Evolutionary conservation across 768 basidiomycete genomes (phyloP).

Genomic region (Lepiota venenata): DNA sequence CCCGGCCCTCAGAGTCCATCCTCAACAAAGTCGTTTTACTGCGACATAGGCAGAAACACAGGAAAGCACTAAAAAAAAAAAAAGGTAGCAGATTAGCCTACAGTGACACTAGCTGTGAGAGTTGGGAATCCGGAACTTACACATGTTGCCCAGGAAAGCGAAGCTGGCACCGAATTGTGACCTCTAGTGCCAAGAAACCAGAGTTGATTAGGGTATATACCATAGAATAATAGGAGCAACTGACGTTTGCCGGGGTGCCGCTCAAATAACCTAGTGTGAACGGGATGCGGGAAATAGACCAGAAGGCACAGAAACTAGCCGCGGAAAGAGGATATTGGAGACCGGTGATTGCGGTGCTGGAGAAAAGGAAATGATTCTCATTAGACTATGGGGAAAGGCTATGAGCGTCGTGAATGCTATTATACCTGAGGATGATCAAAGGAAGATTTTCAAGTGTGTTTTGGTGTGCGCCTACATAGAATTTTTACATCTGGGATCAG

Average conservation of each 20-base stretch:
- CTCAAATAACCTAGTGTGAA: slow-evolving; percentile 45
- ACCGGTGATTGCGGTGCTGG: slow-evolving; percentile 37
- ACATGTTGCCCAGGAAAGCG: neutral
- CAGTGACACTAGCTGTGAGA: no score
- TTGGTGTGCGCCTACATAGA: slow-evolving; percentile 56
- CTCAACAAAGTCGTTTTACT: neutral
- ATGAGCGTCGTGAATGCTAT: slow-evolving; percentile 11
- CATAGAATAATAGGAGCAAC: neutral
- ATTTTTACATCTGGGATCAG: neutral
- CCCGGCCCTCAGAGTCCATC: neutral
- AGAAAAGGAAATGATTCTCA: neutral
- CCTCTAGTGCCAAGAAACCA: neutral
- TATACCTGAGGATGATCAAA: slow-evolving; percentile 36
- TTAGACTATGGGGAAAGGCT: neutral
- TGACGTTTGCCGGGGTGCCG: slow-evolving; percentile 39
- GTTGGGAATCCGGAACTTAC: neutral
- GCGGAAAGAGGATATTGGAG: slow-evolving; percentile 39
- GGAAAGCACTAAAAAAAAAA: neutral
- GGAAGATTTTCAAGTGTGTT: slow-evolving; percentile 55
- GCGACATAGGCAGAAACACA: neutral
- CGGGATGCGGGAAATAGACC: slow-evolving; percentile 37
- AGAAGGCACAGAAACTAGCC: slow-evolving; percentile 31
- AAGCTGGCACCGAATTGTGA: neutral
- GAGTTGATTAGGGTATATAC: neutral
- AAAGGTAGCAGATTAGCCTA: neutral